phyloP scores from a whole-genome alignment of 139 green algal genomes.

The Penium margaritaceum region DNA sequence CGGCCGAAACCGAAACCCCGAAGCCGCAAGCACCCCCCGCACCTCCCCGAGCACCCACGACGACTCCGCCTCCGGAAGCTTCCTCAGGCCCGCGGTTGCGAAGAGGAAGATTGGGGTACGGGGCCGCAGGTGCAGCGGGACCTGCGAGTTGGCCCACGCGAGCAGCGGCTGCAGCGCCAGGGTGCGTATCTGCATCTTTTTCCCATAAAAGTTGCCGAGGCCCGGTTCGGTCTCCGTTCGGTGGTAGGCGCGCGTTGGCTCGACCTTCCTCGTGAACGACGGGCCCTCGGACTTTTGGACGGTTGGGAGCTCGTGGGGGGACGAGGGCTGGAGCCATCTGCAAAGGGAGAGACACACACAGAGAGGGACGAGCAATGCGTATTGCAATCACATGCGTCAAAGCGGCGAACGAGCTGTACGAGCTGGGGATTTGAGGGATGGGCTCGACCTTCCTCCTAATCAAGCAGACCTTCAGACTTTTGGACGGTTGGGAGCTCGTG shows the following conservation, averaged over 20 bases:
- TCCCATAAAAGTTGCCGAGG: slow-evolving; percentile 58
- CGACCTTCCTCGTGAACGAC: not conserved
- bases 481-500: too few species aligned
- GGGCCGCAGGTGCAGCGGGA: slow-evolving; percentile 50
- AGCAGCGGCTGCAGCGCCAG: slow-evolving; percentile 64
- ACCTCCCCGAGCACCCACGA: slow-evolving; percentile 47
- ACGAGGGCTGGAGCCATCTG: too few species aligned
- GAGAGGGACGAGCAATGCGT: too few species aligned
- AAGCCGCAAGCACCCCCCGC: slow-evolving; percentile 40
- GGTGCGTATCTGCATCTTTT: slow-evolving; percentile 30
- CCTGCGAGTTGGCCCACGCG: slow-evolving; percentile 66
- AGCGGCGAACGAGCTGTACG: not conserved
- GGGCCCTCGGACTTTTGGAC: not conserved
- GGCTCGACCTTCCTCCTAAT: too few species aligned
- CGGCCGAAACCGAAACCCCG: slow-evolving; percentile 57
- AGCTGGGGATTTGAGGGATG: not conserved
- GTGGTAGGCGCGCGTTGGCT: slow-evolving; percentile 60
- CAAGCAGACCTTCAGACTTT: too few species aligned
- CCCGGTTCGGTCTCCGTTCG: slow-evolving; percentile 79
- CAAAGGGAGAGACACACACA: too few species aligned
- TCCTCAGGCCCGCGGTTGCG: slow-evolving; percentile 66
- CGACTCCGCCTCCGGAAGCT: slow-evolving; percentile 47
- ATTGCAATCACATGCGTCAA: slow-evolving; percentile 2
- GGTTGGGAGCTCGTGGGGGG: not conserved
- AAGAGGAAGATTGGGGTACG: slow-evolving; percentile 71